Evolutionary conservation across 306 rosid species (phyloP).

Genomic region (Fagus sylvatica): DNA sequence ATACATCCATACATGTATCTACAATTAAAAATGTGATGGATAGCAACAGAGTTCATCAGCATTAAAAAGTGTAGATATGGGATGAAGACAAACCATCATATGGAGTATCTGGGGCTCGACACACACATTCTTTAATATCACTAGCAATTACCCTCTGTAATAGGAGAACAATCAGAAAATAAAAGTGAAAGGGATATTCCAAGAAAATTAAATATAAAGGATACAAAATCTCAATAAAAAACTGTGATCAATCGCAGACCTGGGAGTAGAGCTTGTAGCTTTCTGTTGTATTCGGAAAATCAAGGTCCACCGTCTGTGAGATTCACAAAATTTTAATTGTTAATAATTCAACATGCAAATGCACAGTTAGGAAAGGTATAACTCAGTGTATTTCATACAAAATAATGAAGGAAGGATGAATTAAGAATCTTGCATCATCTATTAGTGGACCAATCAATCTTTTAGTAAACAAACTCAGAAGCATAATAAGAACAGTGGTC

Average conservation of each 20-base stretch:
- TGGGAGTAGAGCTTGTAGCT: slow-evolving; percentile 91
- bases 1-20: background rate
- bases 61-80: slow-evolving; percentile 14
- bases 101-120: slow-evolving; percentile 98
- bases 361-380: background rate
- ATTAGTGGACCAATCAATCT: background rate
- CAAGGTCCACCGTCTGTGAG: slow-evolving; percentile 77
- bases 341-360: no score
- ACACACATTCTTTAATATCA: slow-evolving; percentile 97
- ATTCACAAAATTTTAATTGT: slow-evolving; percentile 25
- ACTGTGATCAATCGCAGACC: slow-evolving; percentile 53
- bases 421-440: background rate
- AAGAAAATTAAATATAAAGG: background rate
- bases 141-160: slow-evolving; percentile 89
- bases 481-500: background rate
- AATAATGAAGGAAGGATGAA: background rate
- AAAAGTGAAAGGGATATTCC: background rate
- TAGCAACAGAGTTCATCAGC: slow-evolving; percentile 10
- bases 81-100: slow-evolving; percentile 74
- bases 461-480: background rate
- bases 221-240: slow-evolving; percentile 24
- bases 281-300: slow-evolving; percentile 89
- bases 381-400: background rate
- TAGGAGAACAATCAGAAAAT: slow-evolving; percentile 29
- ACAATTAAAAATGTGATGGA: background rate